Conservation (phyloP, 78 protist genomes). For the Trichosphaerium sp. region DNA sequence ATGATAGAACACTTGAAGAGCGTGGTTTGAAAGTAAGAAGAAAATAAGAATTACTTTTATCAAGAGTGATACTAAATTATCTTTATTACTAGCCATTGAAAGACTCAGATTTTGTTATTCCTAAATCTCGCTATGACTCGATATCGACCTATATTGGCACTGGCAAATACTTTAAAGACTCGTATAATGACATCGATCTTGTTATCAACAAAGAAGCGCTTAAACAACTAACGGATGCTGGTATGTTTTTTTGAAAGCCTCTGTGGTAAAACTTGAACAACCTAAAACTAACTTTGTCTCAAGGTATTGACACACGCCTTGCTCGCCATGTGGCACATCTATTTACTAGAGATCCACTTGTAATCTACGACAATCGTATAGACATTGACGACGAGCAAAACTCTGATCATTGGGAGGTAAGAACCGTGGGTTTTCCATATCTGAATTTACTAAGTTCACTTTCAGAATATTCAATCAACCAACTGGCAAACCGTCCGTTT, state of each 20-base stretch:
- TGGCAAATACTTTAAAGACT: not conserved
- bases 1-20: conserved; percentile 79
- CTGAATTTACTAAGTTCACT: not conserved
- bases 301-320: conserved; percentile 51
- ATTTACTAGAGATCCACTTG: conserved; percentile 93
- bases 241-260: not conserved
- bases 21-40: conserved; percentile 10
- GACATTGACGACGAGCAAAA: conserved; percentile 30
- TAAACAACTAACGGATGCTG: conserved; percentile 37
- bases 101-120: not conserved
- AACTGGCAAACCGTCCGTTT: conserved; percentile 96
- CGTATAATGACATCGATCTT: conserved; percentile 55
- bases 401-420: conserved; percentile 76
- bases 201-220: conserved; percentile 24
- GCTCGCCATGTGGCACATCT: conserved; percentile 86
- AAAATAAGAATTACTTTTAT: conserved; percentile 1
- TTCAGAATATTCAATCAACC: conserved; percentile 75
- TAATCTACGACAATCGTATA: conserved; percentile 63
- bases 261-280: not conserved
- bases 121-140: conserved; percentile 78
- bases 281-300: not conserved
- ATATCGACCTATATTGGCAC: conserved; percentile 40
- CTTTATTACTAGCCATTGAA: not conserved
- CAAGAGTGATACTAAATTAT: too few relatives aligned
- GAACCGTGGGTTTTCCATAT: not conserved